These are phyloP conservation scores for Priceomyces medius DNA, from an alignment of 805 yeast genomes.

Conservation along the genomic window DNA sequence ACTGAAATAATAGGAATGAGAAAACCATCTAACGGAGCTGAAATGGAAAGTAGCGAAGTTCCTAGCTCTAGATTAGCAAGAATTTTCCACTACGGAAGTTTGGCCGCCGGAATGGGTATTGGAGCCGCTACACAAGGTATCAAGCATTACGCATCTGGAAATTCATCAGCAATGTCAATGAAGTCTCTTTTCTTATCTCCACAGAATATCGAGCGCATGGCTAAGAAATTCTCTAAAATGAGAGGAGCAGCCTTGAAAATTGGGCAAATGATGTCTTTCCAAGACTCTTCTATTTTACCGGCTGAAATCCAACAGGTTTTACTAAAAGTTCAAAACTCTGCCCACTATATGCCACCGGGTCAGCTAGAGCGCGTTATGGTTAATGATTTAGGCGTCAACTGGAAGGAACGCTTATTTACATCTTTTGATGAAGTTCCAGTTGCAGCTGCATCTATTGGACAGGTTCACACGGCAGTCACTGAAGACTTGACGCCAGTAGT, in stretches of 20 bases:
- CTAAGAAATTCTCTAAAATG: conserved; percentile 86
- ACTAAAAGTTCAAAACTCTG: conserved; percentile 85
- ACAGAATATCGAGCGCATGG: conserved; percentile 81
- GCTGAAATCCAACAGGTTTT: conserved; percentile 78
- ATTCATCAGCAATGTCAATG: conserved; percentile 44
- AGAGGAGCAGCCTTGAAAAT: conserved; percentile 98
- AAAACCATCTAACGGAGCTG: conserved; percentile 31
- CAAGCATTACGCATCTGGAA: conserved; percentile 60
- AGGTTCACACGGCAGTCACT: conserved; percentile 83
- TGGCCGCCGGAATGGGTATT: conserved; percentile 88
- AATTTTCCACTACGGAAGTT: conserved; percentile 85
- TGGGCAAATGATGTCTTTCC: conserved; percentile 96
- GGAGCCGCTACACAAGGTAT: conserved; percentile 80
- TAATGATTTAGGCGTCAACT: conserved; percentile 70
- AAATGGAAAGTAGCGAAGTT: conserved; percentile 65
- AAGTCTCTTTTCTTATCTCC: conserved; percentile 70
- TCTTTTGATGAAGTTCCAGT: conserved; percentile 84
- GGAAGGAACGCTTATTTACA: conserved; percentile 69
- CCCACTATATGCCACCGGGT: conserved; percentile 93
- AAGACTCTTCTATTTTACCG: conserved; percentile 83
- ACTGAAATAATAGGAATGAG: conserved; percentile 18
- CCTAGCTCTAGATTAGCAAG: conserved; percentile 88
- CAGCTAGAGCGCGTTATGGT: conserved; percentile 78
- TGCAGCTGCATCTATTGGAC: conserved; percentile 96
- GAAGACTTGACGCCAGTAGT: conserved; percentile 73